Conservation (phyloP, 225 moss, liverwort and hornwort species). For the Anthoceros angustus region DNA sequence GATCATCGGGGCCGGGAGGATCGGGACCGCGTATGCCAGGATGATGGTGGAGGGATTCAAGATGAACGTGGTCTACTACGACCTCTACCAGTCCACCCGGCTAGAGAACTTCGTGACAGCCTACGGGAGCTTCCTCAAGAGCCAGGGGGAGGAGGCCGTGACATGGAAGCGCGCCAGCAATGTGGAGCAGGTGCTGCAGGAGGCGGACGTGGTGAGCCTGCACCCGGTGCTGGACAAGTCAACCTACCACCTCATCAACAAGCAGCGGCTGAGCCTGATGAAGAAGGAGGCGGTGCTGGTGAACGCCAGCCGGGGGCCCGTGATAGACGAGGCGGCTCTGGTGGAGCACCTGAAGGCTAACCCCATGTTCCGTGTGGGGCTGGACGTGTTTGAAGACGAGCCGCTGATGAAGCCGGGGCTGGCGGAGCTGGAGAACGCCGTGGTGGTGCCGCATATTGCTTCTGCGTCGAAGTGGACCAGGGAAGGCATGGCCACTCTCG, state of each 20-base stretch:
- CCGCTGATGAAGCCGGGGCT: slow-evolving; percentile 98
- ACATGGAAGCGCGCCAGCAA: slow-evolving; percentile 64
- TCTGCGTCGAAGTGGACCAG: slow-evolving; percentile 99
- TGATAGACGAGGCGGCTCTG: slow-evolving; percentile 74
- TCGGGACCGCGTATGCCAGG: slow-evolving; percentile 90
- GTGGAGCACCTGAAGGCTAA: slow-evolving; percentile 94
- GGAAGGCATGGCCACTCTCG: slow-evolving; percentile 98
- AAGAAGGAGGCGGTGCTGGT: not conserved
- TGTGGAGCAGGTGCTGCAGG: slow-evolving; percentile 60
- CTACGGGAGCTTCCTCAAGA: slow-evolving; percentile 67
- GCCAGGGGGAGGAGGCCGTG: slow-evolving; percentile 70
- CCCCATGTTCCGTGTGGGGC: slow-evolving; percentile 90
- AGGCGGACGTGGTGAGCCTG: slow-evolving; percentile 98
- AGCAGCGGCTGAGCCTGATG: not conserved
- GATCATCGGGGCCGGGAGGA: slow-evolving; percentile 90
- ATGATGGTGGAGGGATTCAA: slow-evolving; percentile 99
- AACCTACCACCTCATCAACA: not conserved
- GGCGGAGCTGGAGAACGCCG: slow-evolving; percentile 76
- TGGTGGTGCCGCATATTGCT: slow-evolving; percentile 95
- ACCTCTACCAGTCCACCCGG: slow-evolving; percentile 64
- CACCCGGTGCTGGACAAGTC: slow-evolving; percentile 77
- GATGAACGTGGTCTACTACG: slow-evolving; percentile 97
- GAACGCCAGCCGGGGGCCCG: slow-evolving; percentile 42
- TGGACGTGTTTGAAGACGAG: slow-evolving; percentile 98
- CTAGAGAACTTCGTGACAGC: slow-evolving; percentile 89